Base-by-base conservation (phyloP, 495 filamentous ascomycete species). In the Penicillium crystallinum region DNA sequence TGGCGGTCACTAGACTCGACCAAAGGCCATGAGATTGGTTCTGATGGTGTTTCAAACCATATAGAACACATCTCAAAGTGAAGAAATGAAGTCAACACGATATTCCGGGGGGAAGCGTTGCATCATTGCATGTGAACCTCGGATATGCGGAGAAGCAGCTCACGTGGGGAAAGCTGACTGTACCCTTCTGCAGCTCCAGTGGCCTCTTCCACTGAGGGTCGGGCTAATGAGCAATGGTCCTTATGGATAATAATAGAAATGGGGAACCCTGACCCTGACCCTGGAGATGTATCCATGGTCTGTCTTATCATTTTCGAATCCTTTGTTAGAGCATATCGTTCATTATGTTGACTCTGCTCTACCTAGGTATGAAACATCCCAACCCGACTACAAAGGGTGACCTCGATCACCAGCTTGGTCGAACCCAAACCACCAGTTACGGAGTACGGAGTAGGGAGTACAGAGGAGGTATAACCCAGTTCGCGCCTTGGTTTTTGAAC, bases 121-220 rank as follows among this genome's bases (percentile, higher is more conserved):
- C 41, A 59, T 65, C 60, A 66, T 66, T 63, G 60, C 63, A 66
- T 66, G 63, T 66, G 63, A 66, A 66, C 63, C 63, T 66, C 63
- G 63, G 46, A 59, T 56, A 50, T 51, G 53, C 48, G 55, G 53
- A 57, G 48, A 48, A 57, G 19, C 50, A 55, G 12, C 50, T 56
- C 60, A 66, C 63, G 63, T 66, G 56, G 56, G 57, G 57, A 55
- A n/a, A 60, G 56, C 53, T 50, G 48, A 50, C 48, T 50, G 38
- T 35, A 25, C 46, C 6, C 21, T 25, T 46, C 42, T 33, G 25
- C 43, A 47, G 34, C 23, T 19, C 38, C 21, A 25, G 25, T 41
- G 22, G 22, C 5, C 23, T 14, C 12, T n/a, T n/a, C n/a, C n/a
- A n/a, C n/a, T n/a, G n/a, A n/a, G n/a, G n/a, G 10, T 15, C 17